phyloP scores from a whole-genome alignment of 371 early-diverging fungal genomes.

The Rhizomucor pusillus region DNA sequence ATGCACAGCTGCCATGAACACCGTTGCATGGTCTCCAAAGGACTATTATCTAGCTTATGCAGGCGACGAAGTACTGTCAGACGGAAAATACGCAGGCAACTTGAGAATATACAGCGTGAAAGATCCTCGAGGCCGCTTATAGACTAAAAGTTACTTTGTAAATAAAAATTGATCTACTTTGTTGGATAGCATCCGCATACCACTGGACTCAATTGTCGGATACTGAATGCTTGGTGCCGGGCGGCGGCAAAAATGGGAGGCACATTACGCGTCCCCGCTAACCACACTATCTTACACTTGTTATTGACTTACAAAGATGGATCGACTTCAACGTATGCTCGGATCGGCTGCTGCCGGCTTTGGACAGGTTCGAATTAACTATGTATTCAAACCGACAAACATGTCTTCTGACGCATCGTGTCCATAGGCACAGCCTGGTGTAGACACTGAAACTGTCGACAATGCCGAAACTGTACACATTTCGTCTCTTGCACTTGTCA shows the following conservation, averaged over 20 bases:
- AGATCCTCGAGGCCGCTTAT: conserved; percentile 11
- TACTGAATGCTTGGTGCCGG: no score
- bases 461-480: conserved; percentile 99
- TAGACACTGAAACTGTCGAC: conserved; percentile 90
- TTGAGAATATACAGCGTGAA: conserved; percentile 46
- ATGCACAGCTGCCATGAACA: conserved; percentile 72
- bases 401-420: neutral
- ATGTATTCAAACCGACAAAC: neutral
- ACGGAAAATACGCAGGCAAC: conserved; percentile 48
- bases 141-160: neutral
- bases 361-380: conserved; percentile 28
- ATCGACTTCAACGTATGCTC: conserved; percentile 71
- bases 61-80: conserved; percentile 63
- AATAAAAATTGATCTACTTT: neutral
- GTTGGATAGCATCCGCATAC: no score
- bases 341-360: conserved; percentile 57
- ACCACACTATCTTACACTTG: neutral
- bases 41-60: conserved; percentile 81
- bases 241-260: no score
- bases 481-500: conserved; percentile 98
- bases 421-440: conserved; percentile 69
- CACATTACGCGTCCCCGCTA: conserved; percentile 5
- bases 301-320: conserved; percentile 38
- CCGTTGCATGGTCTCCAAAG: conserved; percentile 82
- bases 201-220: no score